These are phyloP conservation scores for Parasarocladium wereldwijsianum DNA, from an alignment of 2,329 filamentous ascomycete genomes.

Conservation along the genomic window DNA sequence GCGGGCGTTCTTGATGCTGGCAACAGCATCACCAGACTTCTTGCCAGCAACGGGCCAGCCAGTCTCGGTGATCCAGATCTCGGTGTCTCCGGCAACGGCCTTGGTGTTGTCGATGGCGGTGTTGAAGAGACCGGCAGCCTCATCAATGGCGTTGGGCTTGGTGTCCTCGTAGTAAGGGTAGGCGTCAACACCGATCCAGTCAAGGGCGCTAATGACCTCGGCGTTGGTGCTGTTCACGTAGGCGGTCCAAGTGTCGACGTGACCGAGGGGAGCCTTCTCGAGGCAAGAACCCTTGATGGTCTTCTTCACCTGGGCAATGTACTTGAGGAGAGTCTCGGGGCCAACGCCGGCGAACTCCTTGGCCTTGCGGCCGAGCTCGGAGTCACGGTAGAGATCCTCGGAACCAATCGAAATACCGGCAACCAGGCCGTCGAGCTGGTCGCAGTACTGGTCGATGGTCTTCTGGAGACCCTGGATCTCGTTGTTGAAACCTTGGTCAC, in stretches of 20 bases:
- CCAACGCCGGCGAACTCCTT: constrained; percentile 46
- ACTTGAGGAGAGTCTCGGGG: constrained; percentile 47
- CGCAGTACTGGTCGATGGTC: constrained; percentile 56
- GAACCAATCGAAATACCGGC: constrained; percentile 75
- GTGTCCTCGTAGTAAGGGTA: constrained; percentile 75
- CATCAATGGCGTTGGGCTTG: constrained; percentile 48
- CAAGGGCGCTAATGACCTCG: constrained; percentile 51
- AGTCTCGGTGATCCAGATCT: constrained; percentile 78
- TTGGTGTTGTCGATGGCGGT: constrained; percentile 47
- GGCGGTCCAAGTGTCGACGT: constrained; percentile 81
- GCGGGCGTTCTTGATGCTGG: constrained; percentile 54
- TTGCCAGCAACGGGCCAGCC: constrained; percentile 69
- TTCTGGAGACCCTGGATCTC: constrained; percentile 59
- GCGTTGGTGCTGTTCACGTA: constrained; percentile 61
- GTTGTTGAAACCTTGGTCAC: constrained; percentile 47
- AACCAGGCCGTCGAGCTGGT: constrained; percentile 48
- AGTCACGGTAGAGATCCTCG: constrained; percentile 75
- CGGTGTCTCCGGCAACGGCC: constrained; percentile 46
- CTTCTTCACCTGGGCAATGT: constrained; percentile 54
- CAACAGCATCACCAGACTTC: constrained; percentile 43
- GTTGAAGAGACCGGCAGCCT: constrained; percentile 53
- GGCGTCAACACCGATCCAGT: constrained; percentile 74
- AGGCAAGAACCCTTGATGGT: constrained; percentile 49
- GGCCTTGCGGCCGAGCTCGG: constrained; percentile 51
- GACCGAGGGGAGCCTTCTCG: constrained; percentile 48